A percentile compares a stretch with the other conserved stretches of the same genome.
Evolutionary conservation across 345 rosid species (phyloP).

Genomic region (Turritis glabra): DNA sequence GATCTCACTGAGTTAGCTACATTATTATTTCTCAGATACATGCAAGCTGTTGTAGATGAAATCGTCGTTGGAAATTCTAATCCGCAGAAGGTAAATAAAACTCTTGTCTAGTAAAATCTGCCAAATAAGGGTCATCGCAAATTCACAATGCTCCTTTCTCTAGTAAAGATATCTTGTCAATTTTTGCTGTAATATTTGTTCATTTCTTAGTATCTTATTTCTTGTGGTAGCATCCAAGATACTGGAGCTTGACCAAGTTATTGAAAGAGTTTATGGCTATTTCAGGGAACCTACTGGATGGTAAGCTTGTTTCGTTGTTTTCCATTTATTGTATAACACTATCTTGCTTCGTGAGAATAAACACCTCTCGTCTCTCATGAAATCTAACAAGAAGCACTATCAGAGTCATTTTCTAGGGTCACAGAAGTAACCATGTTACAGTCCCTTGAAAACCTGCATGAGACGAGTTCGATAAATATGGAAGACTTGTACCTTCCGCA

Average conservation of each 20-base stretch:
- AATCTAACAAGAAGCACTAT: conserved; percentile 31
- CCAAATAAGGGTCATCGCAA: neutral
- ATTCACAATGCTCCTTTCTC: neutral
- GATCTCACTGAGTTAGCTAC: conserved; percentile 7
- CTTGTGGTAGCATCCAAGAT: conserved; percentile 68
- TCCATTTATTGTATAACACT: neutral
- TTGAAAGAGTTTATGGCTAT: conserved; percentile 61
- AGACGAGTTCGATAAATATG: conserved; percentile 54
- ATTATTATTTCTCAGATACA: conserved; percentile 56
- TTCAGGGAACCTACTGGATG: conserved; percentile 64
- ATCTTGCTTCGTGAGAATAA: conserved; percentile 4
- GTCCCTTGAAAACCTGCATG: conserved; percentile 61
- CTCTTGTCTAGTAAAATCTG: conserved; percentile 14
- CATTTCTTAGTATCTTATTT: conserved; percentile 32
- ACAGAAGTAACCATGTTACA: conserved; percentile 52
- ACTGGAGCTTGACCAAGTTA: conserved; percentile 74
- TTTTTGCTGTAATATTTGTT: conserved; percentile 19
- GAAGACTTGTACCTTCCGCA: conserved; percentile 62
- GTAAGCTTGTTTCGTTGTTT: conserved; percentile 46
- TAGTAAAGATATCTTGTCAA: neutral
- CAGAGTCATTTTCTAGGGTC: conserved; percentile 62
- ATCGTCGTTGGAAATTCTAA: conserved; percentile 64
- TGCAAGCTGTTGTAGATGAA: conserved; percentile 97
- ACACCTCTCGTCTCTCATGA: neutral
- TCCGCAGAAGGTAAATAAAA: conserved; percentile 58